Evolutionary conservation across 805 yeast genomes (phyloP), one percentile per base, ranked within the genome.

Genomic region (Zygoascus bituminiphila): DNA sequence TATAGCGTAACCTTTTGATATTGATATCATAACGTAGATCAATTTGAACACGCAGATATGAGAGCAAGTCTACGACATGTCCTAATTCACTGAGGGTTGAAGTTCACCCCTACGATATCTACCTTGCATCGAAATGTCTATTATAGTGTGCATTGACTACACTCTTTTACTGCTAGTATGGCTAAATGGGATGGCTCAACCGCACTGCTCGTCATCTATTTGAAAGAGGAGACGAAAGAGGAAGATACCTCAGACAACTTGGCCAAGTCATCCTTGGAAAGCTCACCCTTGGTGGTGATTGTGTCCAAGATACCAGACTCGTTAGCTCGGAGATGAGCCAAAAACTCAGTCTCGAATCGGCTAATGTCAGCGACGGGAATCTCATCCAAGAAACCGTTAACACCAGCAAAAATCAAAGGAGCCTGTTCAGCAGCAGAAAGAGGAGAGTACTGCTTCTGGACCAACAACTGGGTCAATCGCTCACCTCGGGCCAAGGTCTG

Each of bases 401-500:
- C 98, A 91, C 99, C 99, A 59, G 98, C 98, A 81, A 73, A 93
- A 71, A 93, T 88, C 70, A 88, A 77, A 70, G 98, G 98, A 58
- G 94, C 98, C 79, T 88, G 96, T 77, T 91, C 96, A 77, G 93
- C 97, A 67, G 98, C 95, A 70, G 96, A 84, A 70, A 91, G 77
- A 72, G 99, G 99, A 65, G 84, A 66, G 81, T 82, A 88, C 81
- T 93, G 99, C 74, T 82, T 85, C 81, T 93, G 99, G 78, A 91
- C 89, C 74, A 93, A 83, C 74, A 93, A 79, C 79, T 89, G 98
- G 65, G 98, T 93, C 70, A 93, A 85, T 81, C 99, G 91, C 84
- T 93, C 98, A 88, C 99, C 99, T 85, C 99, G 89, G 67, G 79
- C 77, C 73, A 93, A 83, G 68, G 98, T 93, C 79, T 88, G 97